phyloP scores from a whole-genome alignment of 2,329 filamentous ascomycete species.

The Onygenales sp. region DNA sequence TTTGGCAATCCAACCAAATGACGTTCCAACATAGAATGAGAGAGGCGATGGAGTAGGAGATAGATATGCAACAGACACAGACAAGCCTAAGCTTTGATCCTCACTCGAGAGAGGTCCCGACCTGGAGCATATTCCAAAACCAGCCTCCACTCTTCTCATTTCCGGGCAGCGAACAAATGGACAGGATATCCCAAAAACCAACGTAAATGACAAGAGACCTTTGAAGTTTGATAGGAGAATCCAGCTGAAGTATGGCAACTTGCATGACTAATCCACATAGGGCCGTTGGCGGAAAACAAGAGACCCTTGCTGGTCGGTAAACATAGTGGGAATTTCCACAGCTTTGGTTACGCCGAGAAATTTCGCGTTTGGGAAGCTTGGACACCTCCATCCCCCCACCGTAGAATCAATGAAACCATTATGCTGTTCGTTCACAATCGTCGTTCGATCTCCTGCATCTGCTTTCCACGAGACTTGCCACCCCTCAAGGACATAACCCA shows the following conservation, averaged over 20 bases:
- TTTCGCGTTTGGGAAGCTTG: not conserved
- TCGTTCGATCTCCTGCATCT: not conserved
- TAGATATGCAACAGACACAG: slow-evolving; percentile 38
- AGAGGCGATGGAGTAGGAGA: slow-evolving; percentile 10
- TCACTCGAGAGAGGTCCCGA: slow-evolving; percentile 84
- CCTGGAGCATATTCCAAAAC: slow-evolving; percentile 19
- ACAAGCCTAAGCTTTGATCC: slow-evolving; percentile 94
- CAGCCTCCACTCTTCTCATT: slow-evolving; percentile 3
- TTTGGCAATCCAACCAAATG: slow-evolving; percentile 1
- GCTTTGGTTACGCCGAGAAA: not conserved
- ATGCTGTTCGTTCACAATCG: not conserved
- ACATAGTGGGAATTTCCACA: not conserved
- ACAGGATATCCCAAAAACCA: not conserved
- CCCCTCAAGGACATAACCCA: slow-evolving; percentile 8
- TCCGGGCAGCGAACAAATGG: not conserved
- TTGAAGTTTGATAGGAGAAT: not conserved
- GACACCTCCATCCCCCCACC: not conserved
- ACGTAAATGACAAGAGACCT: not conserved
- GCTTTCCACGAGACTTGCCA: slow-evolving; percentile 7
- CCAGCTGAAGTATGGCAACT: too few relatives aligned
- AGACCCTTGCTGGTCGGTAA: not conserved
- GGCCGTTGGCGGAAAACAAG: not conserved
- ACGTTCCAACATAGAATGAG: not conserved
- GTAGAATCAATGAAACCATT: not conserved
- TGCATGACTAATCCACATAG: not conserved